phyloP scores from a whole-genome alignment of 192 early-diverging fungal genomes.

The Gigaspora rosea region DNA sequence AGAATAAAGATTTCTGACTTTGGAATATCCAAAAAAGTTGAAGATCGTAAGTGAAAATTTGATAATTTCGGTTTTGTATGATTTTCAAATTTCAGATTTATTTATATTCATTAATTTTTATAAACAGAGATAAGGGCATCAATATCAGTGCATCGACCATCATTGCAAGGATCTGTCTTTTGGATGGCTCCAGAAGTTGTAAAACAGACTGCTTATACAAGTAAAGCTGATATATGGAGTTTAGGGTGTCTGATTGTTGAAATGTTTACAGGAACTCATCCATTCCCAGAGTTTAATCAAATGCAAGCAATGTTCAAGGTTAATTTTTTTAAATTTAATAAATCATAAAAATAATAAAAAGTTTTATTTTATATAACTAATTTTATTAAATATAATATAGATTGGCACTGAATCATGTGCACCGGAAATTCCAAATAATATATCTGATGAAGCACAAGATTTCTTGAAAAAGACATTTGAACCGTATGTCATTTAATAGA shows the following conservation, averaged over 20 bases:
- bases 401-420: constrained; percentile 66
- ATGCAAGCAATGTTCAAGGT: constrained; percentile 78
- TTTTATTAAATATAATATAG: not conserved
- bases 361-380: too few relatives aligned
- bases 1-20: constrained; percentile 98
- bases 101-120: not conserved
- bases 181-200: constrained; percentile 99
- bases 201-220: constrained; percentile 87
- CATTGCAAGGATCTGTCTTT: constrained; percentile 92
- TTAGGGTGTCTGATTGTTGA: constrained; percentile 96
- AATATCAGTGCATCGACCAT: constrained; percentile 56
- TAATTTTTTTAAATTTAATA: constrained; percentile 46
- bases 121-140: constrained; percentile 24
- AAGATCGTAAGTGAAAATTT: constrained; percentile 56
- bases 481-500: constrained; percentile 53
- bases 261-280: constrained; percentile 96
- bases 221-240: constrained; percentile 93
- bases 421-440: constrained; percentile 78
- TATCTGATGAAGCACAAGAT: constrained; percentile 69
- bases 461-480: constrained; percentile 79
- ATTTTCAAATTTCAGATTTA: not conserved
- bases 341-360: not conserved
- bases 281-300: constrained; percentile 80
- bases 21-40: constrained; percentile 96
- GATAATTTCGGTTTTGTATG: not conserved